These are phyloP conservation scores for Paraleonurus japonicus DNA, from an alignment of 257 asterid genomes.

Conservation along the genomic window DNA sequence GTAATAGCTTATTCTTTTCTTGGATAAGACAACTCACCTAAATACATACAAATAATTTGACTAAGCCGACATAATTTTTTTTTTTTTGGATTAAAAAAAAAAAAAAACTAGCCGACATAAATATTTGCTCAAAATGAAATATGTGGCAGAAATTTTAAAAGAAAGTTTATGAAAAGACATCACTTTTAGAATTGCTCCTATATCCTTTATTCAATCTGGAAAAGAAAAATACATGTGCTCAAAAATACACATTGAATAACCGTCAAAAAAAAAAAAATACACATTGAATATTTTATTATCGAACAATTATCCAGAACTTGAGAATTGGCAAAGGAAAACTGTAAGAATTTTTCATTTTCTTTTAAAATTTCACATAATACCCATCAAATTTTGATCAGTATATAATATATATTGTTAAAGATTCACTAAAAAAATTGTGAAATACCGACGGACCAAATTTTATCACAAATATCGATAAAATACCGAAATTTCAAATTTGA, in stretches of 20 bases:
- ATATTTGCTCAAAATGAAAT: neutral
- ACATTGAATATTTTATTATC: no score
- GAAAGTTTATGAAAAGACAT: neutral
- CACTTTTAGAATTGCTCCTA: no score
- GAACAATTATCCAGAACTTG: no score
- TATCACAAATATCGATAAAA: no score
- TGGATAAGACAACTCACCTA: conserved; percentile 20
- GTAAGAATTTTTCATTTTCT: neutral
- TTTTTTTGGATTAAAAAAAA: neutral
- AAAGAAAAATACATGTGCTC: no score
- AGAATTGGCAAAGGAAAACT: neutral
- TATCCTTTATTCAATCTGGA: neutral
- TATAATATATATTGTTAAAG: no score
- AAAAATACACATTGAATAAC: neutral
- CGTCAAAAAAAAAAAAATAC: no score
- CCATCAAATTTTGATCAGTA: no score
- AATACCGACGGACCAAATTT: no score
- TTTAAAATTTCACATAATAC: no score
- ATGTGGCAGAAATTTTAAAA: neutral
- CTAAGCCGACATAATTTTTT: neutral
- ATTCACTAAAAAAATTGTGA: no score
- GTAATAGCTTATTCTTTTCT: conserved; percentile 7
- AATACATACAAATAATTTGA: neutral
- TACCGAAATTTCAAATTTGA: no score
- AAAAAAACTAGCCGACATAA: neutral